Conservation (phyloP, 2,329 filamentous ascomycete genomes). For the Gyromitra esculenta region DNA sequence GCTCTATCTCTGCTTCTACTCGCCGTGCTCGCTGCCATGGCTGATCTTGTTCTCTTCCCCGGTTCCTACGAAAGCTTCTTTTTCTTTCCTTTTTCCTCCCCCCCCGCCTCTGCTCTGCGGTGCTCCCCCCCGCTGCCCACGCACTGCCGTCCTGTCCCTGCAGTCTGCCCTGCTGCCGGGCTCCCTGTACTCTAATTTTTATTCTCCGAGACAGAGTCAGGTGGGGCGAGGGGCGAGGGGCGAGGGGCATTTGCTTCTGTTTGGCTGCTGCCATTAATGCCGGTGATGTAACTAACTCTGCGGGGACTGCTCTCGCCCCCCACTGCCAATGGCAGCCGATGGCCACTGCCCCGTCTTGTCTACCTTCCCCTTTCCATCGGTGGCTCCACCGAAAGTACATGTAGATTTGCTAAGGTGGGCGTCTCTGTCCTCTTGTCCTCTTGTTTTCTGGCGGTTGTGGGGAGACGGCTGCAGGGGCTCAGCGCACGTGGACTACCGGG, state of each 20-base stretch:
- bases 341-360: background rate
- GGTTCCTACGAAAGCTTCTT: constrained; percentile 24
- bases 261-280: constrained; percentile 15
- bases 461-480: background rate
- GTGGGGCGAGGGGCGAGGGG: constrained; percentile 3
- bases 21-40: background rate
- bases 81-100: constrained; percentile 35
- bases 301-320: background rate
- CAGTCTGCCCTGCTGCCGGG: constrained; percentile 27
- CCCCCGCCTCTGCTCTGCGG: background rate
- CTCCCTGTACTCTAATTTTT: constrained; percentile 6
- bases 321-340: background rate
- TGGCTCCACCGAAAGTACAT: too few species aligned
- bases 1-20: constrained; percentile 1
- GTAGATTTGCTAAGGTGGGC: too few species aligned
- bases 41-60: constrained; percentile 1
- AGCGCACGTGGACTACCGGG: background rate
- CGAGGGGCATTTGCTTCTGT: constrained; percentile 8
- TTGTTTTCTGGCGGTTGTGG: background rate
- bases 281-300: constrained; percentile 18
- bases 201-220: constrained; percentile 28
- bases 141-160: constrained; percentile 22
- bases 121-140: constrained; percentile 32
- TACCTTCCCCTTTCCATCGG: too few species aligned
- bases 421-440: background rate